phyloP scores from a whole-genome alignment of 257 asterid species.

The Handroanthus guayacan region DNA sequence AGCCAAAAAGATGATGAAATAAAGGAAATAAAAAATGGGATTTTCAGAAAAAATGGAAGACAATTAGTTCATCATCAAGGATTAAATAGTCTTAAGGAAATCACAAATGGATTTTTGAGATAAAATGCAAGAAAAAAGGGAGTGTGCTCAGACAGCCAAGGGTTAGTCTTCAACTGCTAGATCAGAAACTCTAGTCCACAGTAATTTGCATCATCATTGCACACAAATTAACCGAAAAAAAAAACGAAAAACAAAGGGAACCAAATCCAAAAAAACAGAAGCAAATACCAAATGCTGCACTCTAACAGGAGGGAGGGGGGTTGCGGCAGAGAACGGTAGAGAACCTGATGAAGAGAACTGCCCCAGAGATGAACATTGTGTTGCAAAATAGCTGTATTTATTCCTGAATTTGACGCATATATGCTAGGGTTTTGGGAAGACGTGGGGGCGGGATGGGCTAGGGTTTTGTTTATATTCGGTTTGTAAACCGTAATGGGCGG shows the following conservation, averaged over 20 bases:
- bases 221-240: constrained; percentile 8
- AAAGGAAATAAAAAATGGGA: too few species aligned
- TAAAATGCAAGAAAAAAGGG: not conserved
- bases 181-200: constrained; percentile 83
- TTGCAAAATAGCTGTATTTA: constrained; percentile 24
- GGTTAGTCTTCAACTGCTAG: constrained; percentile 67
- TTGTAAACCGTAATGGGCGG: constrained; percentile 9
- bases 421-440: constrained; percentile 24
- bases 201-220: constrained; percentile 56
- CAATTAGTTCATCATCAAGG: too few species aligned
- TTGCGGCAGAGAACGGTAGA: not conserved
- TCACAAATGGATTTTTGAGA: too few species aligned
- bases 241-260: not conserved
- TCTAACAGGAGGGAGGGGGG: not conserved
- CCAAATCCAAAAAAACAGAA: too few species aligned
- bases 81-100: too few species aligned
- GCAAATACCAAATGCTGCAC: not conserved
- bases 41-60: not conserved
- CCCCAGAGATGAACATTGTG: not conserved
- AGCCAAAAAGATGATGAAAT: constrained; percentile 36
- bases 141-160: constrained; percentile 88
- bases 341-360: not conserved
- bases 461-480: constrained; percentile 29
- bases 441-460: constrained; percentile 16
- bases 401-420: constrained; percentile 9